phyloP scores from a whole-genome alignment of 2,329 filamentous ascomycete genomes.

The Fusarium guadeloupense region DNA sequence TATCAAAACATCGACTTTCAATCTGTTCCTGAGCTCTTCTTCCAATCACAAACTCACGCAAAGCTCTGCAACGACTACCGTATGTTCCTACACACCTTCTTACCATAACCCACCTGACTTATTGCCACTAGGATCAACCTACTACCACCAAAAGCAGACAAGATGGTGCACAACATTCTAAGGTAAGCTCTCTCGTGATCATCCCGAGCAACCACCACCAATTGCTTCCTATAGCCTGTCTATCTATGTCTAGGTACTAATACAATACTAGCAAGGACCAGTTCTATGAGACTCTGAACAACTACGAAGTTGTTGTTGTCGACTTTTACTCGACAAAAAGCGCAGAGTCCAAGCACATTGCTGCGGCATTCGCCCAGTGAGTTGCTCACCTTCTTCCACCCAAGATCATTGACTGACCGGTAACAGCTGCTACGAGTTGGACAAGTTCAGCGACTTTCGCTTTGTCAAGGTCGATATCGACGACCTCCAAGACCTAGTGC shows the following conservation, averaged over 20 bases:
- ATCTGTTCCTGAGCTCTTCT: not conserved
- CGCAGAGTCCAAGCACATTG: constrained; percentile 21
- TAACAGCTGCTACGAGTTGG: constrained; percentile 14
- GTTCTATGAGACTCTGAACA: constrained; percentile 20
- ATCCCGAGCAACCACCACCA: not conserved
- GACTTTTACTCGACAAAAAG: constrained; percentile 29
- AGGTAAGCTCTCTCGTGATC: not conserved
- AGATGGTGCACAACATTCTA: constrained; percentile 32
- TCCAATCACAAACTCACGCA: not conserved
- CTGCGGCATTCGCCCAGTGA: constrained; percentile 26
- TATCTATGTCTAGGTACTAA: not conserved
- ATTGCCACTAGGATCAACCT: not conserved
- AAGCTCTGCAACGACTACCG: accelerated
- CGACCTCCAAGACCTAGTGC: constrained; percentile 9
- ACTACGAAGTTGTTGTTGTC: constrained; percentile 20
- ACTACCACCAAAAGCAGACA: constrained; percentile 4
- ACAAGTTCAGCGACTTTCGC: constrained; percentile 31
- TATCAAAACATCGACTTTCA: not conserved
- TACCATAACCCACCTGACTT: constrained; percentile 1
- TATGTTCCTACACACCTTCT: not conserved
- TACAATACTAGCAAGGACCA: constrained; percentile 7
- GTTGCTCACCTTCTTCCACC: not conserved
- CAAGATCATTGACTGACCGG: not conserved
- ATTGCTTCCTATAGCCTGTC: not conserved
- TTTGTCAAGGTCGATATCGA: constrained; percentile 31